These are phyloP conservation scores for Hypoxylon sp. DNA, from an alignment of 2,329 filamentous ascomycete species.

Conservation along the genomic window DNA sequence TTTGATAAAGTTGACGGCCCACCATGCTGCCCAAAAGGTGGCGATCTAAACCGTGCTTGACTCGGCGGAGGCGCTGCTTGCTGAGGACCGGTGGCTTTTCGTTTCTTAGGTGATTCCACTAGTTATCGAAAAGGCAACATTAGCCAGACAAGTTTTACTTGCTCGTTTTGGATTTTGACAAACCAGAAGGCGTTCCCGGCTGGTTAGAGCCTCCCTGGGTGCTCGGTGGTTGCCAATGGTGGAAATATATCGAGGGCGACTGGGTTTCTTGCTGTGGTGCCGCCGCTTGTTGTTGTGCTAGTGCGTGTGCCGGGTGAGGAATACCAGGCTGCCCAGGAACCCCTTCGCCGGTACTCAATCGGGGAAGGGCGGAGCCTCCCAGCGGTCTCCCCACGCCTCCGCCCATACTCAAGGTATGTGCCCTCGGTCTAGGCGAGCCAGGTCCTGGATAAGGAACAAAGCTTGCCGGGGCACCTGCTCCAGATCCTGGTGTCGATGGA, in stretches of 20 bases:
- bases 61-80: slow-evolving; percentile 63
- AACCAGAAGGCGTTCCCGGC: slow-evolving; percentile 81
- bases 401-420: slow-evolving; percentile 63
- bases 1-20: slow-evolving; percentile 65
- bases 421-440: slow-evolving; percentile 66
- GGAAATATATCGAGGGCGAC: slow-evolving; percentile 87
- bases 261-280: slow-evolving; percentile 73
- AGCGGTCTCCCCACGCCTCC: slow-evolving; percentile 58
- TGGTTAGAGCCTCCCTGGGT: slow-evolving; percentile 75
- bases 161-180: slow-evolving; percentile 69
- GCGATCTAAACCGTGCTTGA: slow-evolving; percentile 64
- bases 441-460: slow-evolving; percentile 62
- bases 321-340: slow-evolving; percentile 55
- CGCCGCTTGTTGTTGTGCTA: slow-evolving; percentile 67
- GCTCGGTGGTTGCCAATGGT: slow-evolving; percentile 90
- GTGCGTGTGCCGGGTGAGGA: slow-evolving; percentile 61
- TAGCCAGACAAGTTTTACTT: slow-evolving; percentile 61
- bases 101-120: slow-evolving; percentile 86
- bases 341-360: slow-evolving; percentile 62
- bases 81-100: slow-evolving; percentile 77
- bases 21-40: slow-evolving; percentile 68
- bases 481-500: slow-evolving; percentile 61
- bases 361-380: slow-evolving; percentile 59
- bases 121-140: slow-evolving; percentile 67
- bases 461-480: slow-evolving; percentile 56